Base-by-base conservation (phyloP, 2,329 filamentous ascomycete genomes). In the Verticillium nonalfalfae region DNA sequence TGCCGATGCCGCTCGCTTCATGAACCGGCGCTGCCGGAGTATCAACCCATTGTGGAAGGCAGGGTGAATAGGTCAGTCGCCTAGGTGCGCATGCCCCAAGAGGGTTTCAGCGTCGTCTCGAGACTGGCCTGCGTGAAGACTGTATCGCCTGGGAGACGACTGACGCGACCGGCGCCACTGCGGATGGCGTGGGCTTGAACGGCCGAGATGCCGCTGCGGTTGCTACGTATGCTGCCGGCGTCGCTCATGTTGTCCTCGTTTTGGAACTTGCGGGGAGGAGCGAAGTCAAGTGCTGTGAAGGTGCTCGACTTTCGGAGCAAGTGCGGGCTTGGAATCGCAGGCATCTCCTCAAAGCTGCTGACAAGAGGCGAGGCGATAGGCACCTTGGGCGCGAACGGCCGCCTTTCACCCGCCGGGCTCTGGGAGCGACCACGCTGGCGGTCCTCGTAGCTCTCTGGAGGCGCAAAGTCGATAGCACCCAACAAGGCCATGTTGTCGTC, bases 291-390 rank as follows among this genome's bases (percentile, higher is more conserved):
- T 1, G 77, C 85, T 3, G 90, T 94, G 71, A 93, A 94, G 1
- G 90, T 91, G 64, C 85, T 80, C 1, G 90, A 93, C 70, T 92
- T 93, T 70, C 90, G 86, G 58, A 95, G 81, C 69, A 86, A 68
- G 72, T 93, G 88, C 86, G 95, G 93, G 82, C 93, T 97, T 40
- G 95, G 95, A 65, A 99, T 87, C 9, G 84, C 83, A 13, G 89
- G 77, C 64, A 98, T 86, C 62, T 98, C 94, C 61, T 98, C 94
- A 74, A 93, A 97, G 5, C 93, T 83, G 63, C 89, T 91, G 31
- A 84, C 88, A 45, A 97, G 81, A 1, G 93, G 93, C n/a, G 87
- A 90, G 71, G 91, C 89, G 35, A 85, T 83, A 15, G 89, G 86
- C 2, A 93, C 82, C 40, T 81, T 79, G n/a, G 90, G 87, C 61